A percentile compares a stretch with the other conserved stretches of the same genome.
These are phyloP conservation scores for Trametes maxima DNA, from an alignment of 768 basidiomycete species.

Conservation along the genomic window DNA sequence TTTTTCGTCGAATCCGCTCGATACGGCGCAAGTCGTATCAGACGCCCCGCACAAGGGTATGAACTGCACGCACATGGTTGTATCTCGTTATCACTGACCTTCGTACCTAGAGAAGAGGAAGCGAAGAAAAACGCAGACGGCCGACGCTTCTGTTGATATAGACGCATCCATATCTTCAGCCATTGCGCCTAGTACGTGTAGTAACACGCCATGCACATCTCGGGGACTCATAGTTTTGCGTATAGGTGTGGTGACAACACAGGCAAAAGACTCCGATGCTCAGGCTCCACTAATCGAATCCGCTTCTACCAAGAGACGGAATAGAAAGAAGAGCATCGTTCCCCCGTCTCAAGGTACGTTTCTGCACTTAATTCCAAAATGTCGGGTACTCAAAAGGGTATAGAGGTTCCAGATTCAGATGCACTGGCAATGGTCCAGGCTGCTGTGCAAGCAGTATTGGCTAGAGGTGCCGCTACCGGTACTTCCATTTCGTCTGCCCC, in stretches of 20 bases:
- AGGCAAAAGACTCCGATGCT: not conserved
- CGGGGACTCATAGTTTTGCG: no score
- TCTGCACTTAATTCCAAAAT: no score
- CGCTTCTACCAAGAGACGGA: not conserved
- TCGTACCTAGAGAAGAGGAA: conserved; percentile 1
- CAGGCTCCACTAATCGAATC: not conserved
- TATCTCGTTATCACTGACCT: not conserved
- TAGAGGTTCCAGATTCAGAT: not conserved
- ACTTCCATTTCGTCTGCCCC: not conserved
- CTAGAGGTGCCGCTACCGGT: not conserved
- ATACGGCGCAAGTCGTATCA: not conserved
- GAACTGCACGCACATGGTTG: not conserved
- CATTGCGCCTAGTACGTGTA: not conserved
- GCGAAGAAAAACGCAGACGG: not conserved
- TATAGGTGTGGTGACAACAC: not conserved
- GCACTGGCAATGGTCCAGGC: not conserved
- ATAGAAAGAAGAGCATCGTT: conserved; percentile 3
- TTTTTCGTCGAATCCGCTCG: not conserved
- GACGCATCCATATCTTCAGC: not conserved
- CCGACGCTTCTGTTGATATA: not conserved
- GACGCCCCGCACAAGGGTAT: not conserved
- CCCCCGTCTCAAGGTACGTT: not conserved
- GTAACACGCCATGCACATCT: no score
- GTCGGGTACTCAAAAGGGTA: no score
- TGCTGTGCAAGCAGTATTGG: not conserved